Conservation (phyloP, 352 stramenopile genomes). For the Pythium sukuiense region DNA sequence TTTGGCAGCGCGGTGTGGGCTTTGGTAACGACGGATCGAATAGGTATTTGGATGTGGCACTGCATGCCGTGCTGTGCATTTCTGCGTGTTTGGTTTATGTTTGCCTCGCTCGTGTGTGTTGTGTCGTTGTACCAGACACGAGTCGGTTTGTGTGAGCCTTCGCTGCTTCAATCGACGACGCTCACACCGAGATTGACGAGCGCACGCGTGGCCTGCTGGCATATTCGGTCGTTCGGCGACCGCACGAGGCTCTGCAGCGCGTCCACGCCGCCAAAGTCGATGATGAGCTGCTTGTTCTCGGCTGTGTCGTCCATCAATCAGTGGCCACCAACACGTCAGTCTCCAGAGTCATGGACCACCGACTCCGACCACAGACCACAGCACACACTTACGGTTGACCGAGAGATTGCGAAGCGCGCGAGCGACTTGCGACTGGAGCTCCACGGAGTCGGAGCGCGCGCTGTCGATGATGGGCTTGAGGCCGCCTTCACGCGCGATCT, state of each 20-base stretch:
- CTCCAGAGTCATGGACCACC: not conserved
- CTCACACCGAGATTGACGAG: constrained; percentile 89
- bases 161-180: constrained; percentile 52
- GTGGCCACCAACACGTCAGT: no score
- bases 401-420: constrained; percentile 93
- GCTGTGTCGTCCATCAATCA: constrained; percentile 33
- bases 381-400: constrained; percentile 79
- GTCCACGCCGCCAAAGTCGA: constrained; percentile 79
- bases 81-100: not conserved
- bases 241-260: constrained; percentile 77
- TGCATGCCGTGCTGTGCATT: not conserved
- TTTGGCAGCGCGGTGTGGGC: not conserved
- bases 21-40: not conserved
- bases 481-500: constrained; percentile 88
- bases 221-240: constrained; percentile 87
- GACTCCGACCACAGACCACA: not conserved
- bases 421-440: constrained; percentile 87
- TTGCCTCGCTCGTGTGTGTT: not conserved
- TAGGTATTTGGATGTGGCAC: constrained; percentile 4
- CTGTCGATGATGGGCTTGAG: constrained; percentile 91
- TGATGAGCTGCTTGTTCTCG: constrained; percentile 89
- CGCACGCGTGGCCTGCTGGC: constrained; percentile 83
- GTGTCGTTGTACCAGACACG: no score
- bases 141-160: not conserved
- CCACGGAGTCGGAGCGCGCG: constrained; percentile 72